Evolutionary conservation across 352 stramenopile species (phyloP).

Genomic region (Phytophthora cactorum): DNA sequence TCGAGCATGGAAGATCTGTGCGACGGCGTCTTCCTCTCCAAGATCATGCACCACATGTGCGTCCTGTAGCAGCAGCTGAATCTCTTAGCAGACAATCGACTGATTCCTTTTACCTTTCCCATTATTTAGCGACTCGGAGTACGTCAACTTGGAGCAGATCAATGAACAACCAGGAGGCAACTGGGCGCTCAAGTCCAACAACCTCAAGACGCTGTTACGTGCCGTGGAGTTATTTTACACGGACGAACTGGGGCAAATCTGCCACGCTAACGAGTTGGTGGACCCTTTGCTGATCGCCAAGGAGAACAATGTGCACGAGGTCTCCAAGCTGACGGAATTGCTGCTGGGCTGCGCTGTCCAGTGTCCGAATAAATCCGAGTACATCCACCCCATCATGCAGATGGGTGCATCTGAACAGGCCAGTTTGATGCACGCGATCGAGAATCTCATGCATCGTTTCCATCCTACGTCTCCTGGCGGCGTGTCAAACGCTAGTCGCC

Average conservation of each 20-base stretch:
- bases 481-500: slow-evolving; percentile 31
- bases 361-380: slow-evolving; percentile 79
- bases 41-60: slow-evolving; percentile 89
- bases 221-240: slow-evolving; percentile 84
- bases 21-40: slow-evolving; percentile 83
- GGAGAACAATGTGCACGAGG: slow-evolving; percentile 70
- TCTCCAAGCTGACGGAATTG: slow-evolving; percentile 74
- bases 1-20: slow-evolving; percentile 61
- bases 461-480: slow-evolving; percentile 57
- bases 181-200: slow-evolving; percentile 82
- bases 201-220: slow-evolving; percentile 81
- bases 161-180: slow-evolving; percentile 62
- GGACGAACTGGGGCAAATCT: slow-evolving; percentile 81
- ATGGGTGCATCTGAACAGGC: slow-evolving; percentile 81
- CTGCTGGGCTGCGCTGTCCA: slow-evolving; percentile 83
- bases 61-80: slow-evolving; percentile 19
- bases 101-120: slow-evolving; percentile 11
- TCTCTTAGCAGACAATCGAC: neutral
- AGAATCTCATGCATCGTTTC: slow-evolving; percentile 85
- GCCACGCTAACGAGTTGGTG: slow-evolving; percentile 71
- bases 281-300: slow-evolving; percentile 75
- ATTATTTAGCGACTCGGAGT: slow-evolving; percentile 70
- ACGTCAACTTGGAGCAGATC: slow-evolving; percentile 81
- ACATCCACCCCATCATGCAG: slow-evolving; percentile 87
- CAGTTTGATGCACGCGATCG: slow-evolving; percentile 86